These are phyloP conservation scores for Lactarius evosmus DNA, from an alignment of 768 basidiomycete genomes.

Conservation along the genomic window DNA sequence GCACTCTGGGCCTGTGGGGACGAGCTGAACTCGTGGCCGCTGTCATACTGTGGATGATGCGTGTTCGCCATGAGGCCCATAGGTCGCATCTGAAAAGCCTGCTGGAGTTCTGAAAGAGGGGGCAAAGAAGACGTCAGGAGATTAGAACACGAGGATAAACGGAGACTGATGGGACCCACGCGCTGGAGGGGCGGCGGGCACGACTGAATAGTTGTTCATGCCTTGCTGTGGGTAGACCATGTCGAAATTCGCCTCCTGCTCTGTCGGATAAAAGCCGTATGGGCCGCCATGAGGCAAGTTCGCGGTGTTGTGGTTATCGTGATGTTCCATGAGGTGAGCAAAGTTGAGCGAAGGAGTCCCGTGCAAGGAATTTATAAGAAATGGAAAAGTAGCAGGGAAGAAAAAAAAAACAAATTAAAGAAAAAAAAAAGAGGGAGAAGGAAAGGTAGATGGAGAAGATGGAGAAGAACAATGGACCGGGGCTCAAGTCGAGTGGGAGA, in stretches of 20 bases:
- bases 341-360: constrained; percentile 28
- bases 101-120: constrained; percentile 62
- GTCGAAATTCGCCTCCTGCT: constrained; percentile 36
- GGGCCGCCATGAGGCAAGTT: constrained; percentile 33
- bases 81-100: constrained; percentile 54
- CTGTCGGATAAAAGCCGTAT: constrained; percentile 37
- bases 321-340: constrained; percentile 34
- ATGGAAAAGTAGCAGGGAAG: constrained; percentile 33
- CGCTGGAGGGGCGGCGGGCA: constrained; percentile 55
- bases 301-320: constrained; percentile 30
- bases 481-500: constrained; percentile 12
- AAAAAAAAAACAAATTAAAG: constrained; percentile 36
- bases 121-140: constrained; percentile 43
- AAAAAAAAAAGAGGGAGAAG: constrained; percentile 32
- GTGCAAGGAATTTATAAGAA: constrained; percentile 26
- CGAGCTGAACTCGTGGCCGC: constrained; percentile 53
- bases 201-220: constrained; percentile 51
- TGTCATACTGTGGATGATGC: constrained; percentile 52
- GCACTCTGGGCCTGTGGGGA: constrained; percentile 31
- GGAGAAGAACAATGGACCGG: neutral
- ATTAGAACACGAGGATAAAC: constrained; percentile 58
- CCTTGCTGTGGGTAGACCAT: constrained; percentile 46
- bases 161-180: constrained; percentile 59
- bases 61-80: constrained; percentile 64
- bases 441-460: constrained; percentile 33